These are phyloP conservation scores for Populus tomentosa DNA, from an alignment of 441 rosid species.

Conservation along the genomic window DNA sequence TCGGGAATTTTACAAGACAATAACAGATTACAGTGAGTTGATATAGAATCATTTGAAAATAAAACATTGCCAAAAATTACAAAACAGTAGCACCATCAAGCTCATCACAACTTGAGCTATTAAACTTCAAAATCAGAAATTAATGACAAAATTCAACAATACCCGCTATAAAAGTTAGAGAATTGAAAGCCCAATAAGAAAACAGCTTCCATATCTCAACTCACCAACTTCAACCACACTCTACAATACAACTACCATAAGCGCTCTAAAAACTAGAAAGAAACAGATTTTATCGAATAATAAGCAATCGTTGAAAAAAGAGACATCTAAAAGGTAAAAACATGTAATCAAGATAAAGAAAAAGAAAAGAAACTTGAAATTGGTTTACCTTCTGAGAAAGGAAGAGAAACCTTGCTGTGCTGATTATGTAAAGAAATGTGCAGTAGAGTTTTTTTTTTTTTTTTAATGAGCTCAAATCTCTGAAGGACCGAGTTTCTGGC, in stretches of 20 bases:
- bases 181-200: background rate
- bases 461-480: background rate
- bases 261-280: background rate
- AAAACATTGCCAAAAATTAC: background rate
- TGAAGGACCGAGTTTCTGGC: background rate
- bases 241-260: too few species aligned
- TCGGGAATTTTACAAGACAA: background rate
- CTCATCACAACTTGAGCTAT: background rate
- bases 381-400: background rate
- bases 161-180: background rate
- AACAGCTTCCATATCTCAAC: background rate
- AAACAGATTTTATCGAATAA: background rate
- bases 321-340: background rate
- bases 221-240: background rate
- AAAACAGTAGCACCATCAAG: background rate
- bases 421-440: background rate
- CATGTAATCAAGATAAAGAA: background rate
- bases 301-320: background rate
- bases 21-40: background rate
- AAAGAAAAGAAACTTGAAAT: background rate
- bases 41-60: background rate
- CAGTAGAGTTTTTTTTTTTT: background rate
- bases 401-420: background rate
- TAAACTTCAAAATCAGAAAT: background rate
- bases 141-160: background rate